These are phyloP conservation scores for Penicillium desertorum DNA, from an alignment of 495 filamentous ascomycete species.

Conservation along the genomic window DNA sequence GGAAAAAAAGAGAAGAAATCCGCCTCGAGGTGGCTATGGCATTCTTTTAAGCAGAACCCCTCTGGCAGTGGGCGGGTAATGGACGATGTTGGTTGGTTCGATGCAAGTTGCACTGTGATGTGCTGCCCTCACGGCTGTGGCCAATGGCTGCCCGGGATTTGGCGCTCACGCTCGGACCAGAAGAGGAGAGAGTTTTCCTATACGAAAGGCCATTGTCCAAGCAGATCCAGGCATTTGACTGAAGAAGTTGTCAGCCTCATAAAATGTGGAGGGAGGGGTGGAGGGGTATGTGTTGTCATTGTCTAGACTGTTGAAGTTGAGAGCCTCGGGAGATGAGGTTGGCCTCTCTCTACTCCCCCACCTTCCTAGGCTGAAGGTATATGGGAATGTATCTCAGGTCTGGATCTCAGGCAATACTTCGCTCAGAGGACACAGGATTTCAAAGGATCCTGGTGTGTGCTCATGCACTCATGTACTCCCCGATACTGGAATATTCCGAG, in stretches of 20 bases:
- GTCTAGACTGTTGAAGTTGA: background rate
- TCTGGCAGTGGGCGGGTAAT: constrained; percentile 27
- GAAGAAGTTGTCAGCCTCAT: constrained; percentile 6
- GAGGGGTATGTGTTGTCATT: background rate
- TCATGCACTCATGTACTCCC: background rate
- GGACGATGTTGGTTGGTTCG: constrained; percentile 17
- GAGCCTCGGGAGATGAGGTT: background rate
- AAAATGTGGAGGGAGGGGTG: background rate
- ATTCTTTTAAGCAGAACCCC: constrained; percentile 32
- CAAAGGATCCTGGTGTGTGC: background rate
- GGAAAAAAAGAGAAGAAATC: constrained; percentile 49
- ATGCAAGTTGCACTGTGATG: constrained; percentile 20
- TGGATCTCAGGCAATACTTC: background rate
- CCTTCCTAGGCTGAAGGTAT: background rate
- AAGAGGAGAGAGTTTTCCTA: constrained; percentile 9
- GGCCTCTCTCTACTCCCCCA: background rate
- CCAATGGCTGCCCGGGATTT: constrained; percentile 16
- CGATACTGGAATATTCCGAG: background rate
- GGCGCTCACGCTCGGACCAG: constrained; percentile 15
- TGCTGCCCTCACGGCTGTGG: constrained; percentile 2
- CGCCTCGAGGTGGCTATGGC: constrained; percentile 40
- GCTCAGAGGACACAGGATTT: background rate
- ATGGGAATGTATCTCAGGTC: background rate
- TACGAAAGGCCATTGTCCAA: background rate
- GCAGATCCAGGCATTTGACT: background rate